These are phyloP conservation scores for Tylopilus orsonianus DNA, from an alignment of 1,284 basidiomycete species.

Conservation along the genomic window DNA sequence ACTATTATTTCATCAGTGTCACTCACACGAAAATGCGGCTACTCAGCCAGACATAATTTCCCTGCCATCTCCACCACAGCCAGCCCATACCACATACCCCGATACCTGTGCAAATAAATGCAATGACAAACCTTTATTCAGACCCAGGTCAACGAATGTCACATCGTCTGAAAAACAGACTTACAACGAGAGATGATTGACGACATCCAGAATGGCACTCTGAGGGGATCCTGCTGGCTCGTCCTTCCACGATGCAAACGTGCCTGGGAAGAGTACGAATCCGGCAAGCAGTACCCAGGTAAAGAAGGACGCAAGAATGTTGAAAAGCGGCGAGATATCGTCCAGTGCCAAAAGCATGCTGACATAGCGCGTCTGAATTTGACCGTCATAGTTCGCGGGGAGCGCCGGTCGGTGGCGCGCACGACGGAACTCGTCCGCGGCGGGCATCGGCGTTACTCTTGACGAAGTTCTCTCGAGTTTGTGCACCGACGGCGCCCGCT, in stretches of 20 bases:
- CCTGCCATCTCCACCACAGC: slow-evolving; percentile 59
- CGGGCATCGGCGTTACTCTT: neutral
- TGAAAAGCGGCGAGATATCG: slow-evolving; percentile 37
- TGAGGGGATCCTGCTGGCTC: slow-evolving; percentile 28
- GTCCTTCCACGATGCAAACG: slow-evolving; percentile 49
- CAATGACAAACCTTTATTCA: slow-evolving; percentile 46
- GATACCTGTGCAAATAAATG: slow-evolving; percentile 51
- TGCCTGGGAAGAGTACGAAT: slow-evolving; percentile 59
- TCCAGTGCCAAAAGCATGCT: slow-evolving; percentile 35
- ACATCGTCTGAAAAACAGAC: slow-evolving; percentile 18
- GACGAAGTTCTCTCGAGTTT: slow-evolving; percentile 4
- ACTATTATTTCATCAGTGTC: neutral
- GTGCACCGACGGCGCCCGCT: neutral
- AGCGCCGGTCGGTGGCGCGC: slow-evolving; percentile 24
- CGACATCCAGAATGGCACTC: slow-evolving; percentile 33
- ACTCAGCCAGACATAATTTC: slow-evolving; percentile 61
- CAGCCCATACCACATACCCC: slow-evolving; percentile 52
- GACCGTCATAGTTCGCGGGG: slow-evolving; percentile 24
- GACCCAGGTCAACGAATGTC: slow-evolving; percentile 5
- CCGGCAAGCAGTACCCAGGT: slow-evolving; percentile 61
- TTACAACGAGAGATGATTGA: slow-evolving; percentile 46
- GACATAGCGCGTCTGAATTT: slow-evolving; percentile 32
- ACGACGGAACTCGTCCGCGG: slow-evolving; percentile 22
- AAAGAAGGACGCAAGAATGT: slow-evolving; percentile 50
- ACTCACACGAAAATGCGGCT: slow-evolving; percentile 57